Base-by-base conservation (phyloP, 2,329 filamentous ascomycete species). In the Stromatinia cepivora region DNA sequence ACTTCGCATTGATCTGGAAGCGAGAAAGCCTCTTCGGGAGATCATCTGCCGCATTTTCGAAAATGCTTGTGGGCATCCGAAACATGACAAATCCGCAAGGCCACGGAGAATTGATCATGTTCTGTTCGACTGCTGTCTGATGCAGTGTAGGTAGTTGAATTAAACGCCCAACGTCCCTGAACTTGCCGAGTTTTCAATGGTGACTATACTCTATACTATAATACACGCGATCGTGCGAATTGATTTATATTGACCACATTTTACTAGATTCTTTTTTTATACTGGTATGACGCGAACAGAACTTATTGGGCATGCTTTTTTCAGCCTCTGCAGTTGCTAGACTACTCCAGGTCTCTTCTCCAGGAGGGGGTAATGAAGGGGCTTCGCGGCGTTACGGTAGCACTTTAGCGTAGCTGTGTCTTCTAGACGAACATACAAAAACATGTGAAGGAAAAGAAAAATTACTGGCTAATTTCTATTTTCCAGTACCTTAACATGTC, bases 41-140 rank as follows among this genome's bases (percentile, higher is more conserved):
- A 73, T 75, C 72, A 71, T 61, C 72, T 73, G 64, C 72, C 71
- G 70, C 69, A 70, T 62, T 28, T 62, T 34, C 64, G 65, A 53
- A 71, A 62, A 36, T 58, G 69, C 69, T 71, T 66, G 36, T 59
- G 72, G 46, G 66, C 54, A 48, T 62, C 66, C 54, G 57, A 72
- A 69, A 62, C 50, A 67, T 50, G 53, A 39, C 62, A 67, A 56
- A 57, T 67, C 45, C 56, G 10, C 58, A 53, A 52, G 36, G 31
- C 25, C 36, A 52, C 66, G 66, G 66, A 67, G 66, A 67, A 63
- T 67, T 67, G 56, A 61, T 39, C 53, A 52, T 64, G 59, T 63
- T 63, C 31, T 63, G 34, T 63, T 57, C 22, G 59, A n/a, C 22
- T 67, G 42, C 22, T 67, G 42, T 52, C 46, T 22, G 65, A 67